Evolutionary conservation across 176 grass and related monocot genomes (phyloP), one percentile per base, ranked within the genome.

Genomic region (Coix lacrymajobi): DNA sequence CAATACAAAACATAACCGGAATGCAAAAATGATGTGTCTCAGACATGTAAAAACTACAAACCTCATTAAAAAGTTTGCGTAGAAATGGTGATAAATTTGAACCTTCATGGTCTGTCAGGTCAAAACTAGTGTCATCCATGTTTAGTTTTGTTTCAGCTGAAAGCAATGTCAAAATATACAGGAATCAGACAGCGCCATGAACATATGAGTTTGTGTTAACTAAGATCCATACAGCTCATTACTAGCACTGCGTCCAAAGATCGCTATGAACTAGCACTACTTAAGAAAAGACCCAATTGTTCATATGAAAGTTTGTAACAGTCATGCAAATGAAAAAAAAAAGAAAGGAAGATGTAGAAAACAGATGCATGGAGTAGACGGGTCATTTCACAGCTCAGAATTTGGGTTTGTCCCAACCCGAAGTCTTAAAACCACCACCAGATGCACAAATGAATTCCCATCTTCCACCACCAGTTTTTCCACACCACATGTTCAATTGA

Each of bases 51-150:
- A 51, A 37, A 57, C 4, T 75, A 83, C 77, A 49, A 66, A 92
- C 95, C 90, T 88, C 87, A 83, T 83, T 88, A 52, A 95, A 87
- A 90, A 98, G 90, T 45, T 76, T 90, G 70, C 16, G 19, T 36
- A 98, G 87, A 83, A 95, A 98, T 16, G 81, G 75, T 1, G 63
- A 78, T 29, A 76, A 73, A 63, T 72, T 66, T 22, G 58, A 66
- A 37, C 26, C 68, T 25, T 84, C 28, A 8, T 76, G 40, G 43
- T 49, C 67, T 40, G 64, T 57, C 38, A 39, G 44, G 60, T 38
- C 83, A 78, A 72, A 82, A 60, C 34, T 39, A n/a, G 32, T 58
- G 16, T 37, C 63, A 40, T 33, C 45, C 88, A 90, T 82, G 33
- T 8, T 19, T 60, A 52, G 17, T 86, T 83, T 67, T 58, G 66